A percentile compares a stretch with the other conserved stretches of the same genome.
These are phyloP conservation scores for Plasmodium gonderi DNA, from an alignment of 169 alveolate genomes.

Conservation along the genomic window DNA sequence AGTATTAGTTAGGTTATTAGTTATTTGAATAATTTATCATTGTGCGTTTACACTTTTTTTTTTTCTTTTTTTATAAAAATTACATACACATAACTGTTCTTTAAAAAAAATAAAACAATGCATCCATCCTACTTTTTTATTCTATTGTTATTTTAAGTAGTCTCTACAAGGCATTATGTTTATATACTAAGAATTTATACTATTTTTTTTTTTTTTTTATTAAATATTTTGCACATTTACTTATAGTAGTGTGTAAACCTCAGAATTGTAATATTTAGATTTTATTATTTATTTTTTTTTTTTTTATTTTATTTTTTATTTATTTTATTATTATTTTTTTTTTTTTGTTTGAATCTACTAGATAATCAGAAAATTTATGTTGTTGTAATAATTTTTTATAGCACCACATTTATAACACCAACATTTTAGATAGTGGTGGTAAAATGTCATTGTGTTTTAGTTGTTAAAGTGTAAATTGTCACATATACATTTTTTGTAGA, in stretches of 20 bases:
- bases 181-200: not conserved
- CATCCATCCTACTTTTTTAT: not conserved
- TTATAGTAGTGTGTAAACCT: not conserved
- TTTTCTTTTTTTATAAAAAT: not conserved
- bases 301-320: not conserved
- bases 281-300: not conserved
- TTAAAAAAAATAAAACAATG: not conserved
- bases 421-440: not conserved
- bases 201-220: not conserved
- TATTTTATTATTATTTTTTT: no score
- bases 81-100: not conserved
- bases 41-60: not conserved
- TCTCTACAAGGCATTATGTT: not conserved
- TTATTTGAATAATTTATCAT: not conserved
- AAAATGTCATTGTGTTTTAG: not conserved
- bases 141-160: not conserved
- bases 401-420: not conserved
- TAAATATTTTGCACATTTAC: not conserved
- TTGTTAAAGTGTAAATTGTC: not conserved
- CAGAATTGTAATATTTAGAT: not conserved
- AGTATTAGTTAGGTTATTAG: not conserved
- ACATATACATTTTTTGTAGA: not conserved
- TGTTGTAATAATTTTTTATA: not conserved
- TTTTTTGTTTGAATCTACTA: not conserved
- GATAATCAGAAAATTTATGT: not conserved